Conservation (phyloP, 148 eudicot species). For the Linanthus parryae region DNA sequence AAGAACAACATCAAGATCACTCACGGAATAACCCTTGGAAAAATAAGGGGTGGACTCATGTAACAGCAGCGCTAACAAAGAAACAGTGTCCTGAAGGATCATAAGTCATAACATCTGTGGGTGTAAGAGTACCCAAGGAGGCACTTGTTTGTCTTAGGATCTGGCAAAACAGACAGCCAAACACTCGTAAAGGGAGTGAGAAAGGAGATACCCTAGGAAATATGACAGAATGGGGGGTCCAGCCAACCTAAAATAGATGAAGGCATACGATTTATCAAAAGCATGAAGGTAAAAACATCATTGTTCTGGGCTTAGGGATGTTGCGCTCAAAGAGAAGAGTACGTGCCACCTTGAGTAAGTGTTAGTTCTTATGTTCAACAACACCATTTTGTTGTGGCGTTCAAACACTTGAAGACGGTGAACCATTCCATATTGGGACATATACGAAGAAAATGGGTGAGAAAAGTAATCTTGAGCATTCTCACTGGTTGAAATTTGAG, state of each 20-base stretch:
- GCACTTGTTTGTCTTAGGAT: neutral
- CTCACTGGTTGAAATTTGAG: neutral
- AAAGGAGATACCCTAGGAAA: neutral
- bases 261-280: neutral
- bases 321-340: no score
- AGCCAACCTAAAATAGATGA: neutral
- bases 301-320: neutral
- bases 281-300: neutral
- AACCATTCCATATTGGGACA: neutral
- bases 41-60: neutral
- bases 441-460: neutral
- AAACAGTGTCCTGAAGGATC: neutral
- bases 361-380: neutral
- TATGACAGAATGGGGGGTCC: neutral
- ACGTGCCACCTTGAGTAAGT: neutral
- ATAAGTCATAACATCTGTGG: no score
- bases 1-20: neutral
- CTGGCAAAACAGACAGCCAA: neutral
- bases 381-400: no score
- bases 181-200: neutral
- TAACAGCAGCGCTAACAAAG: neutral
- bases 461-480: neutral
- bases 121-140: no score
- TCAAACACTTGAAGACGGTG: neutral
- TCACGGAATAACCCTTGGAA: neutral